Evolutionary conservation across 345 rosid species (phyloP), one percentile per base, ranked within the genome.

Genomic region (Arabis hirsuta): DNA sequence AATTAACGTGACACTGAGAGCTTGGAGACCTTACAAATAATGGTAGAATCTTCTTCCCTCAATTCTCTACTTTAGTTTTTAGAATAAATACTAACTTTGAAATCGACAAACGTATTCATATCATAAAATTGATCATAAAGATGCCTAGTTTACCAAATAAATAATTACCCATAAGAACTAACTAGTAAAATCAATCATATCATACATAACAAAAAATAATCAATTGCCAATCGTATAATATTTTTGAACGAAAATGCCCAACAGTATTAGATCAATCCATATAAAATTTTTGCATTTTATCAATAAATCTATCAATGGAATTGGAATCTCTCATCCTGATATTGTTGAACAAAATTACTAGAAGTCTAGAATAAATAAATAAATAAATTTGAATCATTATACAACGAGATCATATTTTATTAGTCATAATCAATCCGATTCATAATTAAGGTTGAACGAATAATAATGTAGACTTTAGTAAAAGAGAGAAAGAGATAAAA

Each of bases 11-110:
- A 77, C 29, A 61, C 80, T 66, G 38, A 71, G 76, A 76, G 72
- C 79, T 75, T 1, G 79, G 79, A 68, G 79, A 54, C 69, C 79
- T 69, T 75, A 68, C 69, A 68, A 64, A 63, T 57, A 65, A 64
- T 76, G 5, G 53, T 56, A 48, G 76, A 64, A 65, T 76, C 67
- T 70, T 71, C 72, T 57, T 71, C 27, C 63, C 39, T 52, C 47
- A 12, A 11, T 67, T 53, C 4, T 53, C 48, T 61, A 53, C 69
- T 74, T 71, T 64, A 48, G 19, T 22, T 47, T 32, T 45, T 53
- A 26, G 55, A 24, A 46, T 36, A 51, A 65, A 12, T 11, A 61
- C 43, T 42, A 43, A 67, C 55, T 66, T 67, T 52, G 27, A 58
- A 3, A 29, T 65, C 9, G 19, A 32, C 8, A 48, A 48, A 48